Percentiles rank a stretch among this genome's conserved stretches.
Evolutionary conservation across 176 grass and related monocot species (phyloP).

Genomic region (Bothriochloa decipiens): DNA sequence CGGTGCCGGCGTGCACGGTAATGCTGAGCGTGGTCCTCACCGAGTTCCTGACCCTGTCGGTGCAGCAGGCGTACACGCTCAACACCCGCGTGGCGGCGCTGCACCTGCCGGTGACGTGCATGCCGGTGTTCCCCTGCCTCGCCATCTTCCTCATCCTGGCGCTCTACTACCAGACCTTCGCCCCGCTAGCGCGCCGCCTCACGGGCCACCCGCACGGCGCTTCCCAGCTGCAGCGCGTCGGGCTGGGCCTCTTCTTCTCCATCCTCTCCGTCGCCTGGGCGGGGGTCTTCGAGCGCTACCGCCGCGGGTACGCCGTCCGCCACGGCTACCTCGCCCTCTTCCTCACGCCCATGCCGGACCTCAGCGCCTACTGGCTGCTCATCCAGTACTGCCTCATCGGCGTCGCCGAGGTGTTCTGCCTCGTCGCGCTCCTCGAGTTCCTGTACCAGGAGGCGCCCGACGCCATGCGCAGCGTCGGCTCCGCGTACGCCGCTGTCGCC

Average conservation of each 20-base stretch:
- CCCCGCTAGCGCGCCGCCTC: slow-evolving; percentile 64
- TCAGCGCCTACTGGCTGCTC: slow-evolving; percentile 92
- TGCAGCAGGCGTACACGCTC: slow-evolving; percentile 94
- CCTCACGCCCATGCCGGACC: slow-evolving; percentile 74
- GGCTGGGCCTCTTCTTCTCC: slow-evolving; percentile 74
- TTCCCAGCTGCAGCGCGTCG: slow-evolving; percentile 86
- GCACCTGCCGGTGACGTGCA: slow-evolving; percentile 84
- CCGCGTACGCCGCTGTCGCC: slow-evolving; percentile 85
- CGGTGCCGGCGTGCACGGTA: slow-evolving; percentile 77
- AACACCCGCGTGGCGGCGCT: slow-evolving; percentile 65
- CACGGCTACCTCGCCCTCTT: slow-evolving; percentile 67
- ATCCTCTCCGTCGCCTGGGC: slow-evolving; percentile 84
- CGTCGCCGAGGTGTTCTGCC: slow-evolving; percentile 90
- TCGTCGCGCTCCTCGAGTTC: slow-evolving; percentile 88
- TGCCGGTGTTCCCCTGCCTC: slow-evolving; percentile 93
- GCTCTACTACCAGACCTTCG: slow-evolving; percentile 81
- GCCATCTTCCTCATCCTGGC: slow-evolving; percentile 87
- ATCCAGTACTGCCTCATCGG: slow-evolving; percentile 96
- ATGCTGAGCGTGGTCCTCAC: slow-evolving; percentile 86
- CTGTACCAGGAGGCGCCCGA: slow-evolving; percentile 97
- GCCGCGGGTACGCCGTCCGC: slow-evolving; percentile 66
- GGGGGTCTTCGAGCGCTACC: slow-evolving; percentile 77
- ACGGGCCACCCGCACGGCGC: slow-evolving; percentile 90
- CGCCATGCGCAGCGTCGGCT: slow-evolving; percentile 88
- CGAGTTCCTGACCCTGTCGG: slow-evolving; percentile 87